A percentile compares a stretch with the other conserved stretches of the same genome.
These are phyloP conservation scores for Jatropha multifida DNA, from an alignment of 441 rosid genomes.

Conservation along the genomic window DNA sequence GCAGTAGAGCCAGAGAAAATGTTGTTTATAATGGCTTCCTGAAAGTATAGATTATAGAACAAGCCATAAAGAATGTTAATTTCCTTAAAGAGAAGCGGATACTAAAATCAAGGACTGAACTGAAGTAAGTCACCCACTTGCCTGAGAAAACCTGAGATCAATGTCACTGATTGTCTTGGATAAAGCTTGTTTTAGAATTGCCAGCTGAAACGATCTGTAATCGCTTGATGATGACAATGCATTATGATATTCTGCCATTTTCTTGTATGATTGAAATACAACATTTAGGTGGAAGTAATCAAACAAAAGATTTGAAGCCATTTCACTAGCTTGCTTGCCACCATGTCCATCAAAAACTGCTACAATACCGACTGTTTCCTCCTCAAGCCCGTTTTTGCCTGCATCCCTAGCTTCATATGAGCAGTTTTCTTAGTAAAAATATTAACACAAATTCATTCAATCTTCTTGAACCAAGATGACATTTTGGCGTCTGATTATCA, in stretches of 20 bases:
- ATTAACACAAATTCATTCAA: too few relatives aligned
- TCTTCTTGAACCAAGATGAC: neutral
- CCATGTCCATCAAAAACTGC: slow-evolving; percentile 49
- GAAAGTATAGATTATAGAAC: neutral
- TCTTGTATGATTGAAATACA: slow-evolving; percentile 19
- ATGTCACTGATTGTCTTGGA: slow-evolving; percentile 37
- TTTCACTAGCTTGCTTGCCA: slow-evolving; percentile 43
- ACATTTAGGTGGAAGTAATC: slow-evolving; percentile 32
- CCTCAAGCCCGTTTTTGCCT: slow-evolving; percentile 28
- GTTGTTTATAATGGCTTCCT: slow-evolving; percentile 38
- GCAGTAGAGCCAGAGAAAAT: slow-evolving; percentile 42
- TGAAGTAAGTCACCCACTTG: slow-evolving; percentile 4
- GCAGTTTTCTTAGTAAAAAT: neutral
- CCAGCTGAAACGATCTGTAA: slow-evolving; percentile 17
- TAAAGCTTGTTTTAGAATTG: slow-evolving; percentile 42
- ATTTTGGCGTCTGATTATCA: neutral
- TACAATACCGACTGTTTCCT: slow-evolving; percentile 28
- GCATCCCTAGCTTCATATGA: slow-evolving; percentile 18
- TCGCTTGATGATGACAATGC: neutral
- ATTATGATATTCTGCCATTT: slow-evolving; percentile 3
- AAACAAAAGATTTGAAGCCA: slow-evolving; percentile 37
- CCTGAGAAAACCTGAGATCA: slow-evolving; percentile 42
- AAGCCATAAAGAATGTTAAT: neutral
- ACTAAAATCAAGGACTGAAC: neutral
- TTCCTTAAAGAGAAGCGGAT: neutral